Percentiles rank a stretch among this genome's conserved stretches.
These are phyloP conservation scores for Amphirosellinia nigrospora DNA, from an alignment of 495 filamentous ascomycete genomes.

Conservation along the genomic window DNA sequence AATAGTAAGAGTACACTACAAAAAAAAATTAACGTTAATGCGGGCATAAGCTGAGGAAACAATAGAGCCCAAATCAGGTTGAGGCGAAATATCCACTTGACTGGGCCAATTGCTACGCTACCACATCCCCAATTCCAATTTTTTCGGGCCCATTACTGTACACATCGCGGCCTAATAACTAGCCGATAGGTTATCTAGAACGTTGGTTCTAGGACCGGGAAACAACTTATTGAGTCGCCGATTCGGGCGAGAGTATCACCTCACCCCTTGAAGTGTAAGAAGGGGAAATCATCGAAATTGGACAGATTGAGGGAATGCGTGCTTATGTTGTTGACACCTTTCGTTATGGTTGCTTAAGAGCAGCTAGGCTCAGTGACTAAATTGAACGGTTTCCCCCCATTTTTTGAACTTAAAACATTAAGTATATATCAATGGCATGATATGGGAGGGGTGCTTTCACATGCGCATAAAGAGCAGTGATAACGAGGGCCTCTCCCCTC, in stretches of 20 bases:
- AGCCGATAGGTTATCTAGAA: background rate
- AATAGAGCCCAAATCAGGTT: background rate
- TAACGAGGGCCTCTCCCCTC: background rate
- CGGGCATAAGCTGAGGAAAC: background rate
- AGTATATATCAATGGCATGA: background rate
- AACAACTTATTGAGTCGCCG: background rate
- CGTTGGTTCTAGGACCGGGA: background rate
- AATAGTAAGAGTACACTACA: background rate
- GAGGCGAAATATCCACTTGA: conserved; percentile 2
- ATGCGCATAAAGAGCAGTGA: background rate
- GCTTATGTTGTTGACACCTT: background rate
- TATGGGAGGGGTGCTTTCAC: background rate
- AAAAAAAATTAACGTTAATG: too few relatives aligned
- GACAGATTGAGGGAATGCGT: background rate
- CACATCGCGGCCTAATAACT: background rate
- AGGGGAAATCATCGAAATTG: background rate
- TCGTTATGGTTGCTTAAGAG: background rate
- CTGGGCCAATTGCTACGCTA: background rate
- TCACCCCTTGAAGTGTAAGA: background rate
- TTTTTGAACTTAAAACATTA: background rate
- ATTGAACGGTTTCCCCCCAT: background rate
- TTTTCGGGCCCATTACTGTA: conserved; percentile 13
- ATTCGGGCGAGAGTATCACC: background rate
- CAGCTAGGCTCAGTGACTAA: background rate
- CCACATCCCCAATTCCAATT: conserved; percentile 13